Evolutionary conservation across 1,284 basidiomycete genomes (phyloP).

Genomic region (Ganoderma sinense): DNA sequence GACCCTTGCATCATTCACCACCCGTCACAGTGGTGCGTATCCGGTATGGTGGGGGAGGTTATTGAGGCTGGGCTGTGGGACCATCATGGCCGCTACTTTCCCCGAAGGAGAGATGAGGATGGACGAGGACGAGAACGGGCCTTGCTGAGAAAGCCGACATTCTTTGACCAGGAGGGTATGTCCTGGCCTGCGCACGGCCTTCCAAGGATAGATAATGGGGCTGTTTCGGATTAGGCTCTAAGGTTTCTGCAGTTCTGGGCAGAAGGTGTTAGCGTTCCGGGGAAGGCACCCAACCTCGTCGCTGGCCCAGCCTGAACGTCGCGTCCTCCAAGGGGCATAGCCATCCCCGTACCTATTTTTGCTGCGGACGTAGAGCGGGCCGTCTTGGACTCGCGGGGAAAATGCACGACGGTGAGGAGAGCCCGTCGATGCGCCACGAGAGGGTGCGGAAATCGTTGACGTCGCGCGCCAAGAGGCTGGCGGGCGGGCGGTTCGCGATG

Average conservation of each 20-base stretch:
- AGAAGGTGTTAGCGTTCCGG: background rate
- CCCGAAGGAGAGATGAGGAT: background rate
- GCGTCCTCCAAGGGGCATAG: background rate
- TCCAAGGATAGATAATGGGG: background rate
- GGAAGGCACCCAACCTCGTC: background rate
- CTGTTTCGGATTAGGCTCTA: background rate
- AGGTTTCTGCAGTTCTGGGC: background rate
- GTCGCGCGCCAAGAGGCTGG: background rate
- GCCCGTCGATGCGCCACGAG: conserved; percentile 4
- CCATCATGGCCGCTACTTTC: background rate
- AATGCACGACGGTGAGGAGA: background rate
- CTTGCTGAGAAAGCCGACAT: background rate
- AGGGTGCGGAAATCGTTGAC: background rate
- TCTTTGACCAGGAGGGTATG: background rate
- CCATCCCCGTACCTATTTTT: background rate
- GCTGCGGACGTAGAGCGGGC: background rate
- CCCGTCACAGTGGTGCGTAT: background rate
- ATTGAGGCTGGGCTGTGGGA: background rate
- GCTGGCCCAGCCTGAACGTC: background rate
- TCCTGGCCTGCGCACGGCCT: background rate
- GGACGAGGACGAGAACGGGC: background rate
- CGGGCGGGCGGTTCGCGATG: conserved; percentile 2
- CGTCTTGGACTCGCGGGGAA: background rate
- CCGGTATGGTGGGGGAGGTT: background rate
- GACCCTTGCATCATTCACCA: conserved; percentile 4